These are phyloP conservation scores for Bidens hawaiensis DNA, from an alignment of 140 eudicot genomes.

Conservation along the genomic window DNA sequence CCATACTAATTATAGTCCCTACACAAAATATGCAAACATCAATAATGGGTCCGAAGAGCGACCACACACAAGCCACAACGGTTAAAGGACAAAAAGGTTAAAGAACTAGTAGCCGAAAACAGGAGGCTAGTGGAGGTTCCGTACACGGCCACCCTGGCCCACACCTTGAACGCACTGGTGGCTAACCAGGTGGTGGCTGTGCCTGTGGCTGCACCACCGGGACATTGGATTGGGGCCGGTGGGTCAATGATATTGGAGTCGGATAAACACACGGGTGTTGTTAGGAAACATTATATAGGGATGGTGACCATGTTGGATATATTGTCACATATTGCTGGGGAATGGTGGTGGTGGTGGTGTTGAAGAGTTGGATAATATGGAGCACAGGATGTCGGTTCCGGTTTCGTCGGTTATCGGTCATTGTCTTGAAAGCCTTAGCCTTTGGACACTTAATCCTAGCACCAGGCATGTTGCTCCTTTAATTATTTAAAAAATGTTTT, in stretches of 20 bases:
- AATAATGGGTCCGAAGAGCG: slow-evolving; percentile 24
- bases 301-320: slow-evolving; percentile 95
- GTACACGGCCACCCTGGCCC: slow-evolving; percentile 74
- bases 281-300: slow-evolving; percentile 90
- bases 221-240: slow-evolving; percentile 99
- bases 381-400: slow-evolving; percentile 60
- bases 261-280: slow-evolving; percentile 83
- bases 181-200: slow-evolving; percentile 82
- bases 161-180: slow-evolving; percentile 75
- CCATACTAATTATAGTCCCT: neutral
- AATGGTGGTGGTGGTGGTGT: neutral
- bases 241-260: slow-evolving; percentile 95
- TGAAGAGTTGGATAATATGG: slow-evolving; percentile 34
- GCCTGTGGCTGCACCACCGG: slow-evolving; percentile 99
- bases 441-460: slow-evolving; percentile 79
- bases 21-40: slow-evolving; percentile 30
- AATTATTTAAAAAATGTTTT: no score
- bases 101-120: slow-evolving; percentile 42
- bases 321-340: slow-evolving; percentile 73
- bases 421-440: slow-evolving; percentile 78
- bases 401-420: slow-evolving; percentile 86
- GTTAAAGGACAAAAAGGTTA: slow-evolving; percentile 51
- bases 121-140: slow-evolving; percentile 88
- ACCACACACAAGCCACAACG: slow-evolving; percentile 19
- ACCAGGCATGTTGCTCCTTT: slow-evolving; percentile 38